Percentiles rank a stretch among this genome's conserved stretches.
phyloP scores from a whole-genome alignment of 108 stramenopile species.

The Asterionellopsis glacialis region DNA sequence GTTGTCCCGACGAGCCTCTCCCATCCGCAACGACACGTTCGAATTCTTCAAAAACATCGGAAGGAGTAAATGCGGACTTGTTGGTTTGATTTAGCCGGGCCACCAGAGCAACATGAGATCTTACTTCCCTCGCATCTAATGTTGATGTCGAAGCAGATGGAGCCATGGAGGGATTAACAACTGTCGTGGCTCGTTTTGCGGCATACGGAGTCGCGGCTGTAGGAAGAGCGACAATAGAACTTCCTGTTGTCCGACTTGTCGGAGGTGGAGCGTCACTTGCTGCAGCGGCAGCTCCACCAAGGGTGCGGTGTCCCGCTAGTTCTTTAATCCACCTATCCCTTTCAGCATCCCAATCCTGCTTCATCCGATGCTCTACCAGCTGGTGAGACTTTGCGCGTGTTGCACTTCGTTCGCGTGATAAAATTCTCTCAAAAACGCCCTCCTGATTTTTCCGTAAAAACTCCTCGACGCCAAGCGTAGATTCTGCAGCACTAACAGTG shows the following conservation, averaged over 20 bases:
- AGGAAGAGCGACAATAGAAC: too few species aligned
- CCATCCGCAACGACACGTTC: conserved; percentile 3
- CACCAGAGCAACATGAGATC: too few species aligned
- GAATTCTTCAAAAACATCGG: conserved; percentile 5
- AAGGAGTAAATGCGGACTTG: background rate
- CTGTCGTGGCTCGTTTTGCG: too few species aligned
- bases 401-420: conserved; percentile 18
- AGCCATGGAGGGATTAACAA: too few species aligned
- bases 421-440: conserved; percentile 23
- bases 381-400: conserved; percentile 16
- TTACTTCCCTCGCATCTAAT: too few species aligned
- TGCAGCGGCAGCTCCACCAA: too few species aligned
- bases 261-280: too few species aligned
- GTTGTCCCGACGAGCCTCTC: background rate
- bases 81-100: too few species aligned
- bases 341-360: conserved; percentile 36
- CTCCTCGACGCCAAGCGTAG: conserved; percentile 9
- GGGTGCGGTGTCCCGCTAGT: conserved; percentile 13
- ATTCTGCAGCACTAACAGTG: too few species aligned
- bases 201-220: too few species aligned
- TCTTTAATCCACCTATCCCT: conserved; percentile 37
- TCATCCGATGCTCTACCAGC: conserved; percentile 21
- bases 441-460: conserved; percentile 15
- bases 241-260: too few species aligned
- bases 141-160: too few species aligned